Evolutionary conservation across 495 filamentous ascomycete species (phyloP), one percentile per base, ranked within the genome.

Genomic region (Oidiodendron maius): DNA sequence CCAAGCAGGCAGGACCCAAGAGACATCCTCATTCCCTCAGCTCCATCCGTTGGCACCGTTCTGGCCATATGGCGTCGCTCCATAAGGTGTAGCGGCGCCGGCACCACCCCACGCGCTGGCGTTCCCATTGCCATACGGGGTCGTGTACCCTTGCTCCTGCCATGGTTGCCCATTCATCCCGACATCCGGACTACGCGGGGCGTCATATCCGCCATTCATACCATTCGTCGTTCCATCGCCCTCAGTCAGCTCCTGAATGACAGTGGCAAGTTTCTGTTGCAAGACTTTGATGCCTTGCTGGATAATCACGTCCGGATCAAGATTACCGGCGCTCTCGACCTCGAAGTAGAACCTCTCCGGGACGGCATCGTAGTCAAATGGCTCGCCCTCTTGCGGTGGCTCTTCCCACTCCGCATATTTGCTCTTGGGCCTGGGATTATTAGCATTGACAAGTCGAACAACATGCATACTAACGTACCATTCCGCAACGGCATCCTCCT

Each of bases 381-480:
- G 78, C 58, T 91, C 84, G 50, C 78, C 82, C 63, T 96, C 89
- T 5, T 81, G 77, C 1, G 82, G 76, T 20, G 83, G 82, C 38
- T 89, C 86, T 65, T 98, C 93, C 82, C 87, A 90, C 3, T 80
- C 78, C 26, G 87, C 84, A 59, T 95, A 94, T 59, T 87, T 79
- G 43, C 83, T 87, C 58, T 85, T 75, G 16, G 91, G 91, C 90
- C 90, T 96, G 53, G 24, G 53, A 28, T 21, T 15, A 44, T 49
- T 44, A 48, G 26, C 26, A 47, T 40, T 44, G 15, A 41, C n/a
- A 28, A 20, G 40, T 16, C 40, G 15, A 26, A 40, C 22, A n/a
- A 23, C 47, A 22, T 38, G 40, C 30, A 13, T 4, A 18, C 24
- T 4, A 8, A 76, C 87, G 55, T 78, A 96, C 93, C 93, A 98